Evolutionary conservation across 208 protist genomes (phyloP), one percentile per base, ranked within the genome.

Genomic region (Entamoeba dispar): DNA sequence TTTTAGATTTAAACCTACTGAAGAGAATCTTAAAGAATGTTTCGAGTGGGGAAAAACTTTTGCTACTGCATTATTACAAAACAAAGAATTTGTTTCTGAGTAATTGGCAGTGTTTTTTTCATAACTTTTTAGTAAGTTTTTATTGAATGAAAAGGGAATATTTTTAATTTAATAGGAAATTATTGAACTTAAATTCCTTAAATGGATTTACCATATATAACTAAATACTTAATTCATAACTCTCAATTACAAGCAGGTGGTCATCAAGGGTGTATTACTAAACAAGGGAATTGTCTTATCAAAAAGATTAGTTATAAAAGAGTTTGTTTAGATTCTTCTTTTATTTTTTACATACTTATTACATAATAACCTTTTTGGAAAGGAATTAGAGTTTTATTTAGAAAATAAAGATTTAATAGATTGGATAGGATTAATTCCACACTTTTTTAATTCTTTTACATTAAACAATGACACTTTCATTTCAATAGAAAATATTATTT

Each of bases 1-100:
- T 15, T 49, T 94, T 51, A 12, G 47, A 47, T 94, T 94, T 55
- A 31, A 50, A 27, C 10, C 92, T 12, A 92, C 73, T 43, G 92
- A 52, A 34, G 31, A 94, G 22, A 92, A 94, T 10, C 43, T 94
- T 49, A 38, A 50, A 19, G 34, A 94, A 14, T 94, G 92, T 51
- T 5, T 17, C 0, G 61, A 94, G 22, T 93, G 27, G 22, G 93
- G 93, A 10, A 49, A 55, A 27, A 12, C 27, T n/a, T 93, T 94
- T 38, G 92, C 50, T 14, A 57, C 7, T 50, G 49, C 47, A 38
- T 49, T 93, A 34, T 14, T 69, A 22, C 12, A 69, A 69, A 43
- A 43, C 38, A 43, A 43, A 43, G 38, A 43, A 43, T 43, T 43
- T 43, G 38, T 43, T 43, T 43, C 38, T 43, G 38, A 43, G 2